A percentile compares a stretch with the other conserved stretches of the same genome.
Evolutionary conservation across 106 monocot species (phyloP).

Genomic region (Agapanthus africanus): DNA sequence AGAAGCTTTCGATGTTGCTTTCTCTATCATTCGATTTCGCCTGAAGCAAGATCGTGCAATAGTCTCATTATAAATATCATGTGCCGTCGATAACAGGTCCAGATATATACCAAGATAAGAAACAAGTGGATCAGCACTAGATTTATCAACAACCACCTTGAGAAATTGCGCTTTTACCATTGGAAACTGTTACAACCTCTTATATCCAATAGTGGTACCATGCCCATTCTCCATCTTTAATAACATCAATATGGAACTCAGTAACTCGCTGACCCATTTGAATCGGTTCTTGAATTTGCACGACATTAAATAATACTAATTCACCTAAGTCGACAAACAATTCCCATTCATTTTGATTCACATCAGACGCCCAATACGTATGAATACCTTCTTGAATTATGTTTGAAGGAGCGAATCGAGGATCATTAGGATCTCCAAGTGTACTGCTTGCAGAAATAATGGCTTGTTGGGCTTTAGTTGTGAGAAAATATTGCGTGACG

Average conservation of each 20-base stretch:
- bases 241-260: conserved; percentile 61
- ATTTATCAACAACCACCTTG: conserved; percentile 47
- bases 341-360: conserved; percentile 34
- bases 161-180: conserved; percentile 35
- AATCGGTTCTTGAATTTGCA: conserved; percentile 81
- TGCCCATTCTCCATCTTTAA: conserved; percentile 42
- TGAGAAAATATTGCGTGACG: conserved; percentile 52
- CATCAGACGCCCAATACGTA: conserved; percentile 81
- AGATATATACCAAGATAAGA: conserved; percentile 61
- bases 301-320: conserved; percentile 56
- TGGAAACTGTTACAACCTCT: conserved; percentile 58
- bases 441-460: conserved; percentile 53
- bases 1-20: conserved; percentile 6
- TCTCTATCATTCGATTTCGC: conserved; percentile 11
- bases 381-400: conserved; percentile 57
- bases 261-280: conserved; percentile 95
- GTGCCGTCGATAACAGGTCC: conserved; percentile 31
- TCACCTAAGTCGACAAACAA: conserved; percentile 41
- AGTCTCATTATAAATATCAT: conserved; percentile 10
- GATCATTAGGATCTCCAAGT: conserved; percentile 34
- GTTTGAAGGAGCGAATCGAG: conserved; percentile 37
- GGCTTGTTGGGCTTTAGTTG: conserved; percentile 58
- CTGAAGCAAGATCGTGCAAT: conserved; percentile 12
- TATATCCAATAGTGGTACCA: conserved; percentile 86
- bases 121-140: conserved; percentile 79